Conservation (phyloP, 805 yeast genomes). For the Metschnikowia corniflorae region DNA sequence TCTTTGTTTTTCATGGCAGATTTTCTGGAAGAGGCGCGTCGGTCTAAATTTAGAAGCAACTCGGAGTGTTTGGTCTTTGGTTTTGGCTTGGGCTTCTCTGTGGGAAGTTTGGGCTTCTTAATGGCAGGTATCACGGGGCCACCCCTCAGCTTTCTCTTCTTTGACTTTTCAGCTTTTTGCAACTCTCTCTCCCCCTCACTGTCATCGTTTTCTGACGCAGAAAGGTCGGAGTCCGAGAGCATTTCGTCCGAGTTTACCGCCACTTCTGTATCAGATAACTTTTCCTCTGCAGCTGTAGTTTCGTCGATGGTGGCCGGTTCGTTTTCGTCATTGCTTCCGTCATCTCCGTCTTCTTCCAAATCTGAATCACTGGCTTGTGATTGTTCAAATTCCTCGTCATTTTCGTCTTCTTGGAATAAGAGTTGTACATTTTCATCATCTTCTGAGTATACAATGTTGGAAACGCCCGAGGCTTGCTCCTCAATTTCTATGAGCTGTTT, state of each 20-base stretch:
- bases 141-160: constrained; percentile 24
- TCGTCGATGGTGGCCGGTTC: constrained; percentile 13
- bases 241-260: constrained; percentile 44
- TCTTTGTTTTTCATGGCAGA: constrained; percentile 76
- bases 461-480: constrained; percentile 40
- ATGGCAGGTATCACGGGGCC: constrained; percentile 28
- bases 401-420: constrained; percentile 55
- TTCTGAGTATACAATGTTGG: constrained; percentile 36
- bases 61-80: constrained; percentile 42
- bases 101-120: constrained; percentile 26
- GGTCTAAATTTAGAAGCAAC: constrained; percentile 45
- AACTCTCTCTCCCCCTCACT: constrained; percentile 69
- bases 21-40: constrained; percentile 74
- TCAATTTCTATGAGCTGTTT: constrained; percentile 70
- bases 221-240: constrained; percentile 53
- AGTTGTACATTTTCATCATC: constrained; percentile 76
- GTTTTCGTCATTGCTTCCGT: constrained; percentile 18
- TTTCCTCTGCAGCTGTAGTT: neutral
- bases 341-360: constrained; percentile 28
- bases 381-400: constrained; percentile 26
- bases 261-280: constrained; percentile 15
- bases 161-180: constrained; percentile 41
- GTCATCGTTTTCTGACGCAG: constrained; percentile 52
- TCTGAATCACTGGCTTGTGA: constrained; percentile 32
- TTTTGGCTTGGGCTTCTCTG: constrained; percentile 22